Conservation (phyloP, 495 filamentous ascomycete species). For the Penicillium parvum region DNA sequence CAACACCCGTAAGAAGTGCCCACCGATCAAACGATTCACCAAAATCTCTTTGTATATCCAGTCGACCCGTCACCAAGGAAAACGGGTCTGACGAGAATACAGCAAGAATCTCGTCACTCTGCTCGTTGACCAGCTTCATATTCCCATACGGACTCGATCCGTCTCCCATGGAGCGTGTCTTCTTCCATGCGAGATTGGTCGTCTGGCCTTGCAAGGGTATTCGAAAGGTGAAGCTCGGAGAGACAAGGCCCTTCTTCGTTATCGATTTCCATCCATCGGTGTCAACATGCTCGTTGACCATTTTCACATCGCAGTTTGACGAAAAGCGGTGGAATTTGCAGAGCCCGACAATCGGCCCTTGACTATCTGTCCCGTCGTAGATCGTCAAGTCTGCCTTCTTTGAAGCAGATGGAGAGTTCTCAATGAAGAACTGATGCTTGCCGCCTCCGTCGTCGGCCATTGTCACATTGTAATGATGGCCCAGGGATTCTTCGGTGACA, state of each 20-base stretch:
- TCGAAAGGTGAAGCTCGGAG: conserved; percentile 7
- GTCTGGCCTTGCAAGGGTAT: background rate
- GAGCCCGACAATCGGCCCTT: conserved; percentile 1
- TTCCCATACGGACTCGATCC: conserved; percentile 4
- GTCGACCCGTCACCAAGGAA: conserved; percentile 4
- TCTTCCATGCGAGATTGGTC: conserved; percentile 7
- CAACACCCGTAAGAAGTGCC: conserved; percentile 9
- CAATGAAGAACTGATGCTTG: conserved; percentile 9
- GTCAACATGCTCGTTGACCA: background rate
- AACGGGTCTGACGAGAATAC: conserved; percentile 12
- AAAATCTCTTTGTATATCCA: conserved; percentile 11
- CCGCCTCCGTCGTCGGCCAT: background rate
- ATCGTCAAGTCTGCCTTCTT: conserved; percentile 4
- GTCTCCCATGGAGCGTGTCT: conserved; percentile 12
- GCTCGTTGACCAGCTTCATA: conserved; percentile 9
- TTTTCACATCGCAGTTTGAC: conserved; percentile 7
- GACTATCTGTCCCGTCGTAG: conserved; percentile 4
- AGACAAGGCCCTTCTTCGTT: conserved; percentile 7
- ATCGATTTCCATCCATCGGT: background rate
- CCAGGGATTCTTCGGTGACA: conserved; percentile 9
- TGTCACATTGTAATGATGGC: conserved; percentile 8
- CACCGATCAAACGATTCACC: conserved; percentile 10
- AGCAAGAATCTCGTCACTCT: conserved; percentile 6
- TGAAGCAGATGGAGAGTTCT: conserved; percentile 4
- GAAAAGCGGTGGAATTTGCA: conserved; percentile 9